Conservation (phyloP, 352 stramenopile species). For the Thalassiosira hispida region DNA sequence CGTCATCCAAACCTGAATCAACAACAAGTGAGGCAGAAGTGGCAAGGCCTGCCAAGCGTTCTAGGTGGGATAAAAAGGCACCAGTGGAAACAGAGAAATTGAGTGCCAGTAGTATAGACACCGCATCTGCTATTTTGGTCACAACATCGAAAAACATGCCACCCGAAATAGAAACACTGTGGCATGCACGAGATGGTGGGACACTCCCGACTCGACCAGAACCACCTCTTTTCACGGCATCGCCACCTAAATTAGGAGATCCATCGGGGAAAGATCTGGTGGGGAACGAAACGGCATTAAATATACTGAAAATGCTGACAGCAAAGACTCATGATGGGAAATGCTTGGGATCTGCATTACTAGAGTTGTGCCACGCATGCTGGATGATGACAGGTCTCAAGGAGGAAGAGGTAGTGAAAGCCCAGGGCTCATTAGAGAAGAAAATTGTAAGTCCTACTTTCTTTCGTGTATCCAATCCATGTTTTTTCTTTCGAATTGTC, state of each 20-base stretch:
- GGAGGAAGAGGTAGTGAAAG: slow-evolving; percentile 64
- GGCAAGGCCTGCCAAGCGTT: slow-evolving; percentile 38
- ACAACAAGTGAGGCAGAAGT: slow-evolving; percentile 13
- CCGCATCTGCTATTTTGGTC: slow-evolving; percentile 46
- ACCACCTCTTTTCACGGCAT: slow-evolving; percentile 67
- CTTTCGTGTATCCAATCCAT: background rate
- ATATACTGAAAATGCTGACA: slow-evolving; percentile 61
- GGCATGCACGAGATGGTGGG: slow-evolving; percentile 76
- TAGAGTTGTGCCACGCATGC: slow-evolving; percentile 72
- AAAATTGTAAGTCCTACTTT: slow-evolving; percentile 58
- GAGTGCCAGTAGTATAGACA: slow-evolving; percentile 43
- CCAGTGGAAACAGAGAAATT: slow-evolving; percentile 29
- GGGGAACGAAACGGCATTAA: slow-evolving; percentile 67
- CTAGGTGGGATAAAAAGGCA: slow-evolving; percentile 50
- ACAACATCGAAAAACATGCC: slow-evolving; percentile 65
- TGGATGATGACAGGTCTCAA: slow-evolving; percentile 79
- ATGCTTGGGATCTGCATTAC: slow-evolving; percentile 52
- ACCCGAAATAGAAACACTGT: slow-evolving; percentile 75
- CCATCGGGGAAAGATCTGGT: slow-evolving; percentile 79
- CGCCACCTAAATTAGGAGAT: slow-evolving; percentile 78
- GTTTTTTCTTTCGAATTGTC: slow-evolving; percentile 10
- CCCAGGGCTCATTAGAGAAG: slow-evolving; percentile 60
- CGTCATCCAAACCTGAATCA: slow-evolving; percentile 2
- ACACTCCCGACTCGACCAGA: slow-evolving; percentile 61
- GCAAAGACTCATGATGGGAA: slow-evolving; percentile 56